Base-by-base conservation (phyloP, 768 basidiomycete species). In the Pleurotus platypus region DNA sequence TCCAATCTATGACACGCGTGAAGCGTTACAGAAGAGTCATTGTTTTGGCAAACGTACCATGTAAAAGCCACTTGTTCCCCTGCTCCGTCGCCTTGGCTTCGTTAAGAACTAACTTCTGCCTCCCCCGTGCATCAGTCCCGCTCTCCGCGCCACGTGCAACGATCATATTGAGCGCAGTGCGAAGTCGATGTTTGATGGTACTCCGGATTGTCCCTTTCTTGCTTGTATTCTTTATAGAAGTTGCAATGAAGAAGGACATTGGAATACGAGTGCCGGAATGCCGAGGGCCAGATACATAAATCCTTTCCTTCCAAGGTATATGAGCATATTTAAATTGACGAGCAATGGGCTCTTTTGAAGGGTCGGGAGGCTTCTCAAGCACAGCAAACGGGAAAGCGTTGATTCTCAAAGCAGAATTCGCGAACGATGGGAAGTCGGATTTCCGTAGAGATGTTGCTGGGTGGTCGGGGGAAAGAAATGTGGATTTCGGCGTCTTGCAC, bases 1-100 rank as follows among this genome's bases (percentile, higher is more conserved):
- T 70, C 81, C 81, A 83, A n/a, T 75, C 81, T 81, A 38, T 11
- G 20, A 22, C 4, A 43, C 12, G 42, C 24, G 38, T 6, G 47
- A 5, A 16, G n/a, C n/a, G 11, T 58, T 13, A 46, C 50, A 20
- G 16, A 42, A 20, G 9, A 3, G 5, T 3, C 15, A 15, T 13
- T 43, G 57, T 22, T 54, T 2, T 38, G 20, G 1, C 26, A 46
- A n/a, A 58, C 64, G 26, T 48, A 74, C 75, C 76, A 48, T 68
- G 70, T 56, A 72, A 60, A 46, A 72, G 61, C 71, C 70, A 72
- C 11, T 60, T 54, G 46, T 60, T 47, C 16, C 69, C 64, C 57
- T 60, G 63, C 49, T 49, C 54, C 46, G 43, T 49, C 2, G 64
- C 64, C 27, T 70, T 68, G 0, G 61, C 43, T 8, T 70, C 64